phyloP scores from a whole-genome alignment of 129 eudicot species.

The Mikania micrantha region DNA sequence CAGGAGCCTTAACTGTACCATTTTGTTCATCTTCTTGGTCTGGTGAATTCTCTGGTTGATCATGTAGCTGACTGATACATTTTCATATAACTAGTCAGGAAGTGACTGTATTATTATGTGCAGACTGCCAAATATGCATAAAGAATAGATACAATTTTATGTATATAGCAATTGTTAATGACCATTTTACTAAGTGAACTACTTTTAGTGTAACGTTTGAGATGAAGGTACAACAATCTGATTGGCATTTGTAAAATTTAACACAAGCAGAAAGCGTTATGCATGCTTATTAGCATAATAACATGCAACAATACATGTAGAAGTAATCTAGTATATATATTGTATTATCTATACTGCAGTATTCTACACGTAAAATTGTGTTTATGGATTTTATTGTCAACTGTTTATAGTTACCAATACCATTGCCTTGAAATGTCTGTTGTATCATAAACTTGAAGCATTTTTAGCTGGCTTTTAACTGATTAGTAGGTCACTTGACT shows the following conservation, averaged over 20 bases:
- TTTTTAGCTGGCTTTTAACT: background rate
- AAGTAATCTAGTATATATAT: background rate
- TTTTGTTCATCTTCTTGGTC: constrained; percentile 45
- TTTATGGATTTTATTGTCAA: background rate
- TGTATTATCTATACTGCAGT: background rate
- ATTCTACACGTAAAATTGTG: background rate
- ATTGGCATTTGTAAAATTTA: background rate
- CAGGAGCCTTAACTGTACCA: constrained; percentile 35
- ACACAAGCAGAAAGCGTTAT: background rate
- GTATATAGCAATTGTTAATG: background rate
- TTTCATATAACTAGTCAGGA: constrained; percentile 15
- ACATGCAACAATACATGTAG: background rate
- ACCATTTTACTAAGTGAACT: background rate
- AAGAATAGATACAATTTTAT: background rate
- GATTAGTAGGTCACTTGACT: background rate
- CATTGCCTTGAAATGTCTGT: background rate
- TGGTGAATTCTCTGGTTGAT: constrained; percentile 46
- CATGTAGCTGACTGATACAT: constrained; percentile 47
- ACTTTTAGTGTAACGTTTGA: background rate
- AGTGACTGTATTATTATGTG: background rate
- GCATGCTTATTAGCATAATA: background rate
- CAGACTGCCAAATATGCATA: background rate
- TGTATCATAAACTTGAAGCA: background rate
- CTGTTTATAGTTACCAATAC: too few species aligned
- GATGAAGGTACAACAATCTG: background rate